Conservation (phyloP, 2,329 filamentous ascomycete species). For the Teratosphaeria zuluensis region DNA sequence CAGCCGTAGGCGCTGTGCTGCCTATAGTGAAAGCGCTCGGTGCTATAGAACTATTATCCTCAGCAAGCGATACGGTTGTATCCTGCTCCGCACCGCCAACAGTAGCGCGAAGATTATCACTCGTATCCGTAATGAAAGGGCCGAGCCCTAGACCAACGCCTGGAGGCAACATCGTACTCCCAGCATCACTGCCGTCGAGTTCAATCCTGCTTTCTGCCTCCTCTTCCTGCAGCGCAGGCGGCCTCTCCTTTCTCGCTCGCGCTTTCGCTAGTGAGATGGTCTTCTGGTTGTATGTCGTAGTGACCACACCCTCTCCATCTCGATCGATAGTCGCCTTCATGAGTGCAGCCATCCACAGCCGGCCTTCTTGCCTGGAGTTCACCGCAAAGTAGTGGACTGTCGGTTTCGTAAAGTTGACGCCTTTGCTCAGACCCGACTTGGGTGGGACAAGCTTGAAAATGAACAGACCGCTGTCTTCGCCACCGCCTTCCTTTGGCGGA, state of each 20-base stretch:
- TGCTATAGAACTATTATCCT: neutral
- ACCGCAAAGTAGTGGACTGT: slow-evolving; percentile 97
- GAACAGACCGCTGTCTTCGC: slow-evolving; percentile 61
- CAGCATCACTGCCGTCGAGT: slow-evolving; percentile 6
- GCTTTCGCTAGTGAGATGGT: slow-evolving; percentile 90
- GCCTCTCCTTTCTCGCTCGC: slow-evolving; percentile 74
- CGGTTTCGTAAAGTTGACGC: slow-evolving; percentile 95
- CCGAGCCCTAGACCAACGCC: neutral
- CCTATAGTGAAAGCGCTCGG: neutral
- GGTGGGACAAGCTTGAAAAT: slow-evolving; percentile 98
- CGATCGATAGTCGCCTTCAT: slow-evolving; percentile 99
- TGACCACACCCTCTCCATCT: slow-evolving; percentile 63
- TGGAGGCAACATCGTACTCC: neutral
- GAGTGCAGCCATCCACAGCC: slow-evolving; percentile 94
- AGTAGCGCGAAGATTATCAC: neutral
- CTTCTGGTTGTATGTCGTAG: slow-evolving; percentile 91
- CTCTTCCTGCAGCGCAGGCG: slow-evolving; percentile 70
- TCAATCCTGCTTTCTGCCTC: slow-evolving; percentile 14
- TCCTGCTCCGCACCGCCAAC: neutral
- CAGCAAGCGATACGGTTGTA: too few species aligned
- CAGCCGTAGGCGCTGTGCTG: neutral
- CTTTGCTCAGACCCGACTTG: slow-evolving; percentile 73
- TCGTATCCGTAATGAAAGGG: neutral
- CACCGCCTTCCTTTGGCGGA: slow-evolving; percentile 25
- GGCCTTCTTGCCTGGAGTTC: slow-evolving; percentile 76